Evolutionary conservation across 2,329 filamentous ascomycete species (phyloP).

Genomic region (Penicillium occitanis): DNA sequence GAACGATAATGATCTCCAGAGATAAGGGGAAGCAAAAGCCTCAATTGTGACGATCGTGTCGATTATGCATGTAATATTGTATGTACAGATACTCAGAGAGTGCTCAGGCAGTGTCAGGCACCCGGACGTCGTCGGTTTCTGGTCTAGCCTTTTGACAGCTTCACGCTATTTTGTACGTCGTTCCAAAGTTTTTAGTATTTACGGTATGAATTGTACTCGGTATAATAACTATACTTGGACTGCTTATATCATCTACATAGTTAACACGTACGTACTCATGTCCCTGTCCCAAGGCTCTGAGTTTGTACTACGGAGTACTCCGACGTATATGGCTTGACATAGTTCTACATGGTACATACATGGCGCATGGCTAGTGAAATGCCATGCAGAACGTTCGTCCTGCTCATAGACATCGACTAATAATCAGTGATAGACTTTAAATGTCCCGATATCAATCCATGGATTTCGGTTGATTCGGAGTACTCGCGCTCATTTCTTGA

Average conservation of each 20-base stretch:
- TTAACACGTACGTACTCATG: background rate
- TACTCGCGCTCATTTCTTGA: background rate
- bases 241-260: background rate
- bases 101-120: background rate
- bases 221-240: background rate
- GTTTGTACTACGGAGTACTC: background rate
- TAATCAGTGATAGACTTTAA: background rate
- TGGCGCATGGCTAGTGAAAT: background rate
- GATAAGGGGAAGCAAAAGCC: constrained; percentile 4
- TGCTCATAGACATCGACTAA: background rate
- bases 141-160: background rate
- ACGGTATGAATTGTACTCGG: background rate
- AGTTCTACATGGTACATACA: background rate
- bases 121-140: background rate
- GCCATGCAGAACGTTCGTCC: background rate
- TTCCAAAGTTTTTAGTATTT: too few relatives aligned
- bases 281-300: background rate
- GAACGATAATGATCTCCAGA: constrained; percentile 5
- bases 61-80: background rate
- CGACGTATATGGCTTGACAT: background rate
- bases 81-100: background rate
- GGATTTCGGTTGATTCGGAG: constrained; percentile 2
- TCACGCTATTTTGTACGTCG: background rate
- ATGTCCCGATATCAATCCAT: background rate
- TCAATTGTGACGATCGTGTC: constrained; percentile 1